Evolutionary conservation across 108 stramenopile species (phyloP), one percentile per base, ranked within the genome.

Genomic region (Skeletonema menzelii): DNA sequence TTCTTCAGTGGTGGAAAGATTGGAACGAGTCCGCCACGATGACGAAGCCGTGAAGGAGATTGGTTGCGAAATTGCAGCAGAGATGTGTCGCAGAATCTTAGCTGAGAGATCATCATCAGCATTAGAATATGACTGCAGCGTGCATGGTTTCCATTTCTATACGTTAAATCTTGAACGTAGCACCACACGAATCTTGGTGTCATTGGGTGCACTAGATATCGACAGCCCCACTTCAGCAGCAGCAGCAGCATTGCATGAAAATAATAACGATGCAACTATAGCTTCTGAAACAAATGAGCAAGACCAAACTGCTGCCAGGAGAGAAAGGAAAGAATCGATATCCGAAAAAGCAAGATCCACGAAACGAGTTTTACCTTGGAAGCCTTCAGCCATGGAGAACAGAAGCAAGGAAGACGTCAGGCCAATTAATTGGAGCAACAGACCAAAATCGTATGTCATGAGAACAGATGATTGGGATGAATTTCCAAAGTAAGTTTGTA

Each of bases 391-490:
- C 8, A 80, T 91, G 79, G 86, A 69, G n/a, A 73, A 77, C 40
- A 72, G 97, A 32, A 67, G 79, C 24, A 84, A 80, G 67, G 96
- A 96, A 83, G 91, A 88, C 63, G 94, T 96, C 56, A 91, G 98
- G 61, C 98, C 98, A 19, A 99, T 99, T 72, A 96, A 97, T 59
- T 99, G 98, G 98, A 97, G 97, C 20, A 99, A 99, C 70, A 88
- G 98, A 12, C 98, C 97, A 5, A 90, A 93, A 73, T 88, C 86
- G 26, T 99, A 99, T 82, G 81, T 98, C 15, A 83, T 89, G 81
- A 76, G 98, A 35, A 99, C 98, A 7, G 95, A 95, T 72, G 88
- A 90, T 56, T 99, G 98, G 98, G 97, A 97, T 73, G 97, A 97
- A 83, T 96, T 95, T 79, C 97, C 97, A 13, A 47, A 47, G 75